These are phyloP conservation scores for Colletotrichum tamarilloi DNA, from an alignment of 2,329 filamentous ascomycete species.

Conservation along the genomic window DNA sequence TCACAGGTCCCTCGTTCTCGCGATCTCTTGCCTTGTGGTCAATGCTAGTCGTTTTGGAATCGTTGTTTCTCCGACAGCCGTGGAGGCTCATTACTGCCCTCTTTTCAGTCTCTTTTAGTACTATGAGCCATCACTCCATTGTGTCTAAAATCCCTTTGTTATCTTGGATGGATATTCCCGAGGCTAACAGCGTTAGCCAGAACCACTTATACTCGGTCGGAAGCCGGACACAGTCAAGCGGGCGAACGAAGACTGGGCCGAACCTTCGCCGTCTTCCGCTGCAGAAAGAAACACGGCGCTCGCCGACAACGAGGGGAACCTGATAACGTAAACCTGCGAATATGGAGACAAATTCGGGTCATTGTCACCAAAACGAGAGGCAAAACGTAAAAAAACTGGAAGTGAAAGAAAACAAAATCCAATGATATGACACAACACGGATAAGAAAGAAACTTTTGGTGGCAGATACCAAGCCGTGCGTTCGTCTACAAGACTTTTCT, in stretches of 20 bases:
- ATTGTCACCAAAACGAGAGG: slow-evolving; percentile 1
- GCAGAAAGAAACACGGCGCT: slow-evolving; percentile 12
- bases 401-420: not conserved
- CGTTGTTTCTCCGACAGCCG: slow-evolving; percentile 15
- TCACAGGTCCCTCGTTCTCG: slow-evolving; percentile 5
- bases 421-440: not conserved
- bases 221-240: not conserved
- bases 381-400: not conserved
- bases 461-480: slow-evolving; percentile 25
- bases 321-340: slow-evolving; percentile 28
- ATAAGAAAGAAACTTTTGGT: slow-evolving; percentile 13
- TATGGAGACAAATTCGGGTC: slow-evolving; percentile 1
- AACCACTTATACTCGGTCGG: not conserved
- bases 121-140: not conserved
- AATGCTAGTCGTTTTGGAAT: slow-evolving; percentile 3
- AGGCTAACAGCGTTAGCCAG: not conserved
- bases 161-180: not conserved
- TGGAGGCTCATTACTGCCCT: not conserved
- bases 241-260: not conserved
- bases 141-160: not conserved
- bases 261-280: slow-evolving; percentile 29
- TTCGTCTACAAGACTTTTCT: slow-evolving; percentile 31
- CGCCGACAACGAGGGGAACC: slow-evolving; percentile 11
- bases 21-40: not conserved
- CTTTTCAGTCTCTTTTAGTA: not conserved